These are phyloP conservation scores for Starmerella floricola DNA, from an alignment of 805 yeast genomes.

Conservation along the genomic window DNA sequence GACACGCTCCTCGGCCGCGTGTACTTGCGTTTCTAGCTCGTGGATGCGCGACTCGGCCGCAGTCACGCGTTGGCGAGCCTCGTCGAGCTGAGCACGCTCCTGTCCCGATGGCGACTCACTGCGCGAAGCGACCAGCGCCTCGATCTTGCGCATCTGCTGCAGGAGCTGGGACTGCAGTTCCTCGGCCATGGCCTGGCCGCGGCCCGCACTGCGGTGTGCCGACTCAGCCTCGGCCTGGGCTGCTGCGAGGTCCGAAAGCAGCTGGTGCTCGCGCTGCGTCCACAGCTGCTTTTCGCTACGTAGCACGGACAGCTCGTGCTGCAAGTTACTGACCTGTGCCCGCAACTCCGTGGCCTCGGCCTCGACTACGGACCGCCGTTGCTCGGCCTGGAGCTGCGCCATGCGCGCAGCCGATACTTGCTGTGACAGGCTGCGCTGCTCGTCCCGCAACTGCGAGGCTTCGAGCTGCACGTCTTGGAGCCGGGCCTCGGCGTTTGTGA, in stretches of 20 bases:
- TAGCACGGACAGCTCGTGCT: not conserved
- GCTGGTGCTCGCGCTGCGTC: constrained; percentile 9
- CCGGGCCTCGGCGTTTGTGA: constrained; percentile 21
- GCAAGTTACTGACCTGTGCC: not conserved
- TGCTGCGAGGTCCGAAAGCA: constrained; percentile 10
- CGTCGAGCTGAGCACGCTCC: not conserved
- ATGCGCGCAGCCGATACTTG: constrained; percentile 2
- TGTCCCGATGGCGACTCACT: not conserved
- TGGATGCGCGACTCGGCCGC: not conserved
- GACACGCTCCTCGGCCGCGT: not conserved
- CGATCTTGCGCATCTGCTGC: constrained; percentile 10
- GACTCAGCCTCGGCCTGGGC: constrained; percentile 15
- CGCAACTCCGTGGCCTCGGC: not conserved
- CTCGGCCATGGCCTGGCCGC: constrained; percentile 2
- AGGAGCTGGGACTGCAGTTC: constrained; percentile 13
- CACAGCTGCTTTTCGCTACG: not conserved
- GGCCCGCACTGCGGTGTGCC: not conserved
- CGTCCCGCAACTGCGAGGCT: constrained; percentile 24
- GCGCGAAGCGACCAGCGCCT: constrained; percentile 14
- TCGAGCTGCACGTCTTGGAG: constrained; percentile 28
- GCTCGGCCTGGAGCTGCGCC: constrained; percentile 6
- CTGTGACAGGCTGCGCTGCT: constrained; percentile 2
- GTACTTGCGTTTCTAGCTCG: not conserved
- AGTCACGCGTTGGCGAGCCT: not conserved
- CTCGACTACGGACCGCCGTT: not conserved